Evolutionary conservation across 805 yeast genomes (phyloP).

Genomic region (Wickerhamiella sorbophila): DNA sequence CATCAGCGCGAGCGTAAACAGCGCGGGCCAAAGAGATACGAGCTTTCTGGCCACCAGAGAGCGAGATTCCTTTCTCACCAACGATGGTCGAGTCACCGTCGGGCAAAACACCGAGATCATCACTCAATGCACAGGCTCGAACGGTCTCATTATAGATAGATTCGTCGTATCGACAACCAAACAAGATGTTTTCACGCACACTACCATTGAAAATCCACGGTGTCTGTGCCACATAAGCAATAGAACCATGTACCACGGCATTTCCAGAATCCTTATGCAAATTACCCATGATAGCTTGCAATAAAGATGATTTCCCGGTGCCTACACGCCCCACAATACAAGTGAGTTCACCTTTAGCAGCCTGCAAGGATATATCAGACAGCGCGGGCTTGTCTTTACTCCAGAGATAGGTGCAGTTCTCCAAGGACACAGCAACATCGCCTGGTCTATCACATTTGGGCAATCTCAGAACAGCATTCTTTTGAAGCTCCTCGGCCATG

Average conservation of each 20-base stretch:
- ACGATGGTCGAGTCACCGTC: conserved; percentile 70
- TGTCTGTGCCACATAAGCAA: conserved; percentile 79
- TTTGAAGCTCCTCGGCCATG: conserved; percentile 59
- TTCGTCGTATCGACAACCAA: conserved; percentile 44
- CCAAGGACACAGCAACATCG: conserved; percentile 36
- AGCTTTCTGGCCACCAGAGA: conserved; percentile 86
- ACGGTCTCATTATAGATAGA: conserved; percentile 40
- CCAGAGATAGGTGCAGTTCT: conserved; percentile 29
- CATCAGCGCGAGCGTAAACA: conserved; percentile 54
- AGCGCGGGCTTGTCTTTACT: conserved; percentile 64
- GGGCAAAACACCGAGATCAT: conserved; percentile 51
- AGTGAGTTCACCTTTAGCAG: conserved; percentile 64
- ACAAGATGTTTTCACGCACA: conserved; percentile 59
- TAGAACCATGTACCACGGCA: conserved; percentile 55
- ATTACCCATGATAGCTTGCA: conserved; percentile 74
- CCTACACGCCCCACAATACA: conserved; percentile 91
- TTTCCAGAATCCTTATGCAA: conserved; percentile 61
- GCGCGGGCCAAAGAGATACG: conserved; percentile 68
- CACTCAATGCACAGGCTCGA: conserved; percentile 49
- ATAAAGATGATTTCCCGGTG: conserved; percentile 70
- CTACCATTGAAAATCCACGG: conserved; percentile 98
- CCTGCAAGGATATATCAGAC: conserved; percentile 48
- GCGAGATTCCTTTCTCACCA: conserved; percentile 74
- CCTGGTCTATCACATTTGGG: conserved; percentile 55
- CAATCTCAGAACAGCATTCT: conserved; percentile 47